Evolutionary conservation across 1,284 basidiomycete species (phyloP), one percentile per base, ranked within the genome.

Genomic region (Caloboletus firmus): DNA sequence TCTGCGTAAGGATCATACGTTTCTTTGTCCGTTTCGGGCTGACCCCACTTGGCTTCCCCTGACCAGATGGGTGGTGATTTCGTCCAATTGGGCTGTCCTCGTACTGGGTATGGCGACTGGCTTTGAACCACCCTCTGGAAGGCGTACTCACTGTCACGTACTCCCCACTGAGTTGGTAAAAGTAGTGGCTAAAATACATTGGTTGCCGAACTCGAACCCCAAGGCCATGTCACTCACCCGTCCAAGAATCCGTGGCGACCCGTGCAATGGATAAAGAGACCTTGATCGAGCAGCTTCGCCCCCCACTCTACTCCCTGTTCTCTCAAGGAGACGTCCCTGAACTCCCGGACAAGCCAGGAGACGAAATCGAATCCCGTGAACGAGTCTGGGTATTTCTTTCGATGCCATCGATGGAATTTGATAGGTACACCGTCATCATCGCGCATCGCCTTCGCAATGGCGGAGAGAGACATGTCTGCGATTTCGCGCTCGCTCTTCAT

Each of bases 291-390:
- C 22, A 95, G 68, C 59, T 80, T 86, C 36, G 79, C 73, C 4
- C 91, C 94, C 81, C 85, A 88, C 55, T 93, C 89, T n/a, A 80
- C 74, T 0, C 82, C 93, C 62, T 93, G 88, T 37, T 87, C 83
- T 51, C 90, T 76, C 5, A 85, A 88, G 5, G 87, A 85, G 3
- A 95, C 82, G 66, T 95, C 93, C 34, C 86, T 79, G 66, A 94
- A 95, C 64, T 93, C 91, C 37, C 88, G 81, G 28, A 90, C 83
- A 18, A 95, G 75, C 93, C 93, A 97, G 1, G 85, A 87, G 34
- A 93, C 87, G 60, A 96, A 85, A 48, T 94, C 90, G 55, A 84
- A 85, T 0, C 93, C 93, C 12, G 85, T 91, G 68, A 97, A 96
- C 4, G 89, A 87, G 60, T 93, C 86, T 3, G 80, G 76, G 62